Evolutionary conservation across 2,329 filamentous ascomycete species (phyloP), one percentile per base, ranked within the genome.

Genomic region (Ceratocystis alfenasii): DNA sequence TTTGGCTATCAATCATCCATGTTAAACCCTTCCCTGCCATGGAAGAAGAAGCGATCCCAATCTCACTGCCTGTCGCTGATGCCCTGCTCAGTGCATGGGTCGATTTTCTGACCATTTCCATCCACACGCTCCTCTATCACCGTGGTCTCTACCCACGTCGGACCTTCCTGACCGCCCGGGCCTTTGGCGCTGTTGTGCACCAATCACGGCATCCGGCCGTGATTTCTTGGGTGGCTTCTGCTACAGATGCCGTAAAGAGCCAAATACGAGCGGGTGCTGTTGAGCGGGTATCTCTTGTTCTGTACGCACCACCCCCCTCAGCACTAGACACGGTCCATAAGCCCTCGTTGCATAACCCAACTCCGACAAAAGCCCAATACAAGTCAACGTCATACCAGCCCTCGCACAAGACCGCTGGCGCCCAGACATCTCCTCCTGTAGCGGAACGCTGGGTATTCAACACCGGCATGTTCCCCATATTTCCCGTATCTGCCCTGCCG

Each of bases 161-260:
- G 33, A 89, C 90, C 45, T 96, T 96, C 76, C 82, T 93, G 67
- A 84, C 87, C 53, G 83, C 87, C 48, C 84, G 87, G 69, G 90
- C 89, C 71, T 92, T 92, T 79, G 91, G 93, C 76, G 86, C 90
- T 67, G 83, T 90, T 36, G 87, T 95, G 59, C 87, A 88, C 71
- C 91, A 96, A 74, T 93, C 85, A 68, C 87, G 91, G 67, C 91
- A 96, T 75, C 90, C 92, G 0, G 83, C 84, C 70, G 88, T 96
- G 69, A 95, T 90, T 79, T 78, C 84, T 71, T 96, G 92, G 88
- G 85, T 96, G 75, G 83, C 81, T 72, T 88, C 94, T 74, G 90
- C 91, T 70, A 83, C 94, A 53, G 78, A 85, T 69, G 87, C 90
- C 45, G 83, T 91, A 25, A 80, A 83, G 68, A 79, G 78, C 2